Conservation (phyloP, 306 rosid genomes). For the Dalbergia cultrata region DNA sequence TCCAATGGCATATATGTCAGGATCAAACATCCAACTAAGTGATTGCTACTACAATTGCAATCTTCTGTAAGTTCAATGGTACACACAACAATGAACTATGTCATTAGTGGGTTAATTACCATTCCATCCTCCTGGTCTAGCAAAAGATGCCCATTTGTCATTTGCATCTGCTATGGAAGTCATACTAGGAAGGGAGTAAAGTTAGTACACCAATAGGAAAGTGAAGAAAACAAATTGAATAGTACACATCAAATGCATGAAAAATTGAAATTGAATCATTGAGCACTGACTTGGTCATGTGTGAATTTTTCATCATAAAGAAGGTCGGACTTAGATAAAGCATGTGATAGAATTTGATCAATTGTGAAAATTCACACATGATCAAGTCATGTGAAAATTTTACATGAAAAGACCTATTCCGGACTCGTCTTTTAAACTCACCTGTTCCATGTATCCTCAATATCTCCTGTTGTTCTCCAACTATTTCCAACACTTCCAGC, state of each 20-base stretch:
- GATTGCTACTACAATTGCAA: constrained; percentile 7
- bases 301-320: too few species aligned
- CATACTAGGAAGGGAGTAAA: constrained; percentile 54
- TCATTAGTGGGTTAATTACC: constrained; percentile 51
- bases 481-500: constrained; percentile 72
- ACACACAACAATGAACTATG: not conserved
- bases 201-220: constrained; percentile 19
- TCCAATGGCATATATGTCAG: not conserved
- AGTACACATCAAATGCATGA: not conserved
- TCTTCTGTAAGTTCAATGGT: not conserved
- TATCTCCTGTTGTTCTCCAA: constrained; percentile 90
- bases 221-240: constrained; percentile 12
- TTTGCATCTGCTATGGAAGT: constrained; percentile 66
- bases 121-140: constrained; percentile 89
- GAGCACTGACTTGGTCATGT: too few species aligned
- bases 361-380: not conserved
- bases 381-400: too few species aligned
- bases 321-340: too few species aligned
- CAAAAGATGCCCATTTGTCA: constrained; percentile 81
- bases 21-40: not conserved
- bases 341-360: not conserved
- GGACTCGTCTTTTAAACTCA: constrained; percentile 33
- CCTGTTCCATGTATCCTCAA: constrained; percentile 75
- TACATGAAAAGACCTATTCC: not conserved
- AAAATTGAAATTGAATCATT: too few species aligned